Percentiles rank a stretch among this genome's conserved stretches.
Conservation (phyloP, 1,139 yeast genomes). For the Schizosaccharomyces versatilis region DNA sequence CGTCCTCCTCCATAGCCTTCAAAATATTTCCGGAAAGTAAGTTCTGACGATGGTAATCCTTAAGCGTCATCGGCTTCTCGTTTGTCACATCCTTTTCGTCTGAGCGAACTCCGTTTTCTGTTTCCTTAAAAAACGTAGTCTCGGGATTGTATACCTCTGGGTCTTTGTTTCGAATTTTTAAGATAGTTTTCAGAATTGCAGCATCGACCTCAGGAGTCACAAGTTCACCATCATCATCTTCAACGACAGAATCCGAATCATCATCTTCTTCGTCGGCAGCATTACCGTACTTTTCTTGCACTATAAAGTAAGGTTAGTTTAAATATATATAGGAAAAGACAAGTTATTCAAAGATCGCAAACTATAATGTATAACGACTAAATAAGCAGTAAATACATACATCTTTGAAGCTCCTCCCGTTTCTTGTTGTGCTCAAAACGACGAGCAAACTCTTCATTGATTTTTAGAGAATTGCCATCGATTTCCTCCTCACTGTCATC, state of each 20-base stretch:
- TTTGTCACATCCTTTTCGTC: slow-evolving; percentile 15
- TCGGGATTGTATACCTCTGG: slow-evolving; percentile 35
- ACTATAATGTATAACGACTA: background rate
- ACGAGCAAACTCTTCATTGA: slow-evolving; percentile 18
- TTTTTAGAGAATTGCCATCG: slow-evolving; percentile 16
- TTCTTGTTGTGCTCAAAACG: slow-evolving; percentile 19
- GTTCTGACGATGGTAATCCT: slow-evolving; percentile 78
- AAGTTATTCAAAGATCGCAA: background rate
- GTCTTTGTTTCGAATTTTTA: slow-evolving; percentile 48
- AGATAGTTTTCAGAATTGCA: slow-evolving; percentile 52
- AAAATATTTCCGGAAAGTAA: slow-evolving; percentile 36
- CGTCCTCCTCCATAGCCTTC: slow-evolving; percentile 23
- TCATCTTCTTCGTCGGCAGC: slow-evolving; percentile 19
- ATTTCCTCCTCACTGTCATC: slow-evolving; percentile 11
- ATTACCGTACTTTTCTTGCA: slow-evolving; percentile 19
- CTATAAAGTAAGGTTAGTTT: slow-evolving; percentile 13
- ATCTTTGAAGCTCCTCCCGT: slow-evolving; percentile 18
- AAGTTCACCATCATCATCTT: slow-evolving; percentile 79
- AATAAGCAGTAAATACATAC: slow-evolving; percentile 13
- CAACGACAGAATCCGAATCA: slow-evolving; percentile 40
- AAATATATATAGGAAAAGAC: background rate
- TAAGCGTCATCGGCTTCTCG: slow-evolving; percentile 65
- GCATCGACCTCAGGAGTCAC: slow-evolving; percentile 67
- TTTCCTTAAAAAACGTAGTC: slow-evolving; percentile 16
- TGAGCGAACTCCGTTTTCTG: slow-evolving; percentile 7